Conservation (phyloP, 805 yeast genomes). For the Metschnikowia orientalis region DNA sequence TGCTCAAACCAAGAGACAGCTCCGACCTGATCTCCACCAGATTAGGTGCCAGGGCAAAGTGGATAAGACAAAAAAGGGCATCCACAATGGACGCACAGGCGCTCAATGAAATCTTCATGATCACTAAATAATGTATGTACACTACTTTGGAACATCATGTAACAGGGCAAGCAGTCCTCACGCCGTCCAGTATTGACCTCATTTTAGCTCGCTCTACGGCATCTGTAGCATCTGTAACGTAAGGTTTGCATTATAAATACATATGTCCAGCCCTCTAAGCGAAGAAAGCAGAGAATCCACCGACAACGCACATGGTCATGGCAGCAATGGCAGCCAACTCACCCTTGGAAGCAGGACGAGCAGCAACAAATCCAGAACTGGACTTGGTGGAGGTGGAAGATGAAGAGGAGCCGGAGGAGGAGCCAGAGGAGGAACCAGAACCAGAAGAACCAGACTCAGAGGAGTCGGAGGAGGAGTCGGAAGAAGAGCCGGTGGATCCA, state of each 20-base stretch:
- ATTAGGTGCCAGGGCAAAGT: slow-evolving; percentile 69
- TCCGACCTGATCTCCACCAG: slow-evolving; percentile 28
- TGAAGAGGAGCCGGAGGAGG: slow-evolving; percentile 23
- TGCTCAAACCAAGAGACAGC: slow-evolving; percentile 20
- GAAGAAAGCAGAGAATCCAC: slow-evolving; percentile 41
- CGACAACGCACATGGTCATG: slow-evolving; percentile 36
- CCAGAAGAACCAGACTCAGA: slow-evolving; percentile 18
- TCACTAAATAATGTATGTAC: slow-evolving; percentile 39
- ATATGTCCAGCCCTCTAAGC: slow-evolving; percentile 17
- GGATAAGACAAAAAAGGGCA: slow-evolving; percentile 86
- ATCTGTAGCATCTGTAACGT: too few species aligned
- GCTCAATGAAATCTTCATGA: slow-evolving; percentile 89
- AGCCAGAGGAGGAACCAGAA: slow-evolving; percentile 19
- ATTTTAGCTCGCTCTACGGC: too few species aligned
- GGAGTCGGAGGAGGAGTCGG: slow-evolving; percentile 20
- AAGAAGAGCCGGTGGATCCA: slow-evolving; percentile 8
- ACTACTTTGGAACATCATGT: too few species aligned
- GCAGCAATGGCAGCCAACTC: slow-evolving; percentile 33
- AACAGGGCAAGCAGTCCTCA: too few species aligned
- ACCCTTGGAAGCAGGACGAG: slow-evolving; percentile 25
- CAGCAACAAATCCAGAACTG: slow-evolving; percentile 20
- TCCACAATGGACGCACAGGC: slow-evolving; percentile 88
- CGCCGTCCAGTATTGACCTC: too few species aligned
- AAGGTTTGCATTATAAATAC: slow-evolving; percentile 4
- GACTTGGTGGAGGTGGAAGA: slow-evolving; percentile 17